Percentiles rank a stretch among this genome's conserved stretches.
These are phyloP conservation scores for Schoenoplectus triqueter DNA, from an alignment of 202 grass and related monocot genomes.

Conservation along the genomic window DNA sequence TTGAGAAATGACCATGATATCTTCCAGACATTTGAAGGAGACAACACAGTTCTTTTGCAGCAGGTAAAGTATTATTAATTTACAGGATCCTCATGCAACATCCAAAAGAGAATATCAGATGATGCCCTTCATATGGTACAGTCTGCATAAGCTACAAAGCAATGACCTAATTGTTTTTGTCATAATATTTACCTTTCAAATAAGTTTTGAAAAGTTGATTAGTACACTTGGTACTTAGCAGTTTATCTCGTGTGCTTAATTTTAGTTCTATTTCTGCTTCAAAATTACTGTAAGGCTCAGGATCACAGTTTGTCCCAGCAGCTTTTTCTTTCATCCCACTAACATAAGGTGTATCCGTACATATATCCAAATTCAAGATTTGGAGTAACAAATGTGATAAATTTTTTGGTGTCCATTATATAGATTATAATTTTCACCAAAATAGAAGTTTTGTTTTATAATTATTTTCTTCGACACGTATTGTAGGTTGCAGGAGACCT, in stretches of 20 bases:
- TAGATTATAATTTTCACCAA: neutral
- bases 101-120: neutral
- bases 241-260: neutral
- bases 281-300: neutral
- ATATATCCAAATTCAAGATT: no score
- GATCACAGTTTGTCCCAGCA: neutral
- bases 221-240: neutral
- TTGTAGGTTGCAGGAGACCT: slow-evolving; percentile 87
- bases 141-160: neutral
- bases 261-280: neutral
- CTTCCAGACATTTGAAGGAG: slow-evolving; percentile 99
- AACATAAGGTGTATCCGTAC: neutral
- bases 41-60: slow-evolving; percentile 95
- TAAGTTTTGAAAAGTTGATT: neutral
- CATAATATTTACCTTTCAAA: neutral
- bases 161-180: neutral
- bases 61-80: slow-evolving; percentile 56
- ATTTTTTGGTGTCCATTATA: neutral
- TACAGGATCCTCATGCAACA: neutral
- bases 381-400: neutral
- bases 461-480: neutral
- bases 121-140: neutral
- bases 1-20: slow-evolving; percentile 97
- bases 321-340: neutral
- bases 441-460: neutral